phyloP scores from a whole-genome alignment of 345 rosid species.

The Syzygium aqueum region DNA sequence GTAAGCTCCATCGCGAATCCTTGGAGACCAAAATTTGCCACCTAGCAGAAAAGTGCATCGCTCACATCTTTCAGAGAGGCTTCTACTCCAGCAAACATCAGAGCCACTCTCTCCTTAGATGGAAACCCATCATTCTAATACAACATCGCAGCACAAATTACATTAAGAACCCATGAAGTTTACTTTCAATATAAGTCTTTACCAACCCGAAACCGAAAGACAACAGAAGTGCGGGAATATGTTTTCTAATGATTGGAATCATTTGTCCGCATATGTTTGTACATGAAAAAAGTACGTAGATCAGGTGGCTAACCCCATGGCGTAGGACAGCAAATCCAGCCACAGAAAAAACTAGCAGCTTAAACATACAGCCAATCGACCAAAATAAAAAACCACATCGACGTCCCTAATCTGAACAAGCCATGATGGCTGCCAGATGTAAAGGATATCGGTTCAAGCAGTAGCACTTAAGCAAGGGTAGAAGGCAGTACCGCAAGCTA shows the following conservation, averaged over 20 bases:
- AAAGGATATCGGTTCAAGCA: constrained; percentile 23
- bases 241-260: neutral
- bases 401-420: neutral
- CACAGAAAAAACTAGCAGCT: neutral
- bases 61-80: neutral
- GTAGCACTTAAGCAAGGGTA: constrained; percentile 63
- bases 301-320: neutral
- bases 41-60: neutral
- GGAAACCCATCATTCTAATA: neutral
- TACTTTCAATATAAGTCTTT: neutral
- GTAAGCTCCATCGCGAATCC: neutral
- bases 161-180: neutral
- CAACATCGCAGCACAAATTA: neutral
- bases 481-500: constrained; percentile 89
- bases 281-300: neutral
- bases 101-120: neutral
- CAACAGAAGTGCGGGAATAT: neutral
- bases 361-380: neutral
- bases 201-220: neutral
- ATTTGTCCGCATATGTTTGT: neutral
- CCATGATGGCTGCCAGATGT: neutral
- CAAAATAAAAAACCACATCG: neutral
- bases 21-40: neutral
- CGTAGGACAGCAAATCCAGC: neutral
- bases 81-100: neutral